Base-by-base conservation (phyloP, 768 basidiomycete species). In the Collybia sordida region DNA sequence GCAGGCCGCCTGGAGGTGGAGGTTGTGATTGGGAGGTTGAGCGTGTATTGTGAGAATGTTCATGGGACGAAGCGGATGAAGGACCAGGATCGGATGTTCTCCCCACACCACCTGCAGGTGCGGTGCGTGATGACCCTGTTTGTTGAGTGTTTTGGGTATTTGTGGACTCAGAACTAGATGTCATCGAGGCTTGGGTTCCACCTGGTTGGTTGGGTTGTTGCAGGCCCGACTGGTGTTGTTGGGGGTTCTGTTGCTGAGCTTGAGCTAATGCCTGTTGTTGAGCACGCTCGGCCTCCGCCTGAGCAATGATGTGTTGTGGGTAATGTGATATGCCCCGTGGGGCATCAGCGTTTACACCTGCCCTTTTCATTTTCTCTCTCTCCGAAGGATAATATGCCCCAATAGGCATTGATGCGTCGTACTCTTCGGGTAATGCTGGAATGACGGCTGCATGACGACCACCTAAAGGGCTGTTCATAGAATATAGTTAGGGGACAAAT, bases 391-490 rank as follows among this genome's bases (percentile, higher is more conserved):
- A 79, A 49, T 79, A 73, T 4, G 74, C 68, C 24, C 79, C 75
- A 22, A 77, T 66, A 4, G 75, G 74, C 58, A 71, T 63, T 15
- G 72, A 72, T 2, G 75, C 67, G 44, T 83, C 81, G 39, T 82
- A 84, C 48, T 88, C 88, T 60, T 90, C 89, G 6, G 88, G 86
- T 5, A 90, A 72, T 0, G 88, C 88, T 40, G 88, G 88, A 44
- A 86, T 86, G 47, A 91, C 89, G 53, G 88, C 83, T 31, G 89
- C 90, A 57, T 91, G 90, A 34, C 90, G 76, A 58, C 90, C 89
- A 48, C 90, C 89, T 49, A 90, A 75, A 39, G 81, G 85, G 57
- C 88, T 90, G 62, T 11, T 47, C 38, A 38, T 45, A 36, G 50
- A 28, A 25, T 17, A 34, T 28, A 5, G 45, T 11, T 12, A 25